phyloP scores from a whole-genome alignment of 148 eudicot genomes.

The Vaccinium corymbosum region DNA sequence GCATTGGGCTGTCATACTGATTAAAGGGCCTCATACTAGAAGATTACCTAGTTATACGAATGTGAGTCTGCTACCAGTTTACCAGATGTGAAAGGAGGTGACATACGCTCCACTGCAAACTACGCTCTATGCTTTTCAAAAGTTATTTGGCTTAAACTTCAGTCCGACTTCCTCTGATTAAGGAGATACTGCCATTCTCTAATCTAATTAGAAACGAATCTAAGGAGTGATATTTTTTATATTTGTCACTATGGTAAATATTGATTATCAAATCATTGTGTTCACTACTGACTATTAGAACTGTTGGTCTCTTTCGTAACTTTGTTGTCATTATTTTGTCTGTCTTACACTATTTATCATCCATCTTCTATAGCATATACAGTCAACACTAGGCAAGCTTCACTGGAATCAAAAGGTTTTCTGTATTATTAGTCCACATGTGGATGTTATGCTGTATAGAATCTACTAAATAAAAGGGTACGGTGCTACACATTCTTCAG shows the following conservation, averaged over 20 bases:
- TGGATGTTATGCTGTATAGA: not conserved
- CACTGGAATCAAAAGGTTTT: not conserved
- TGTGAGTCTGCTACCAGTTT: not conserved
- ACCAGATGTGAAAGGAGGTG: not conserved
- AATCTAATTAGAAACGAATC: not conserved
- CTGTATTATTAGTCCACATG: not conserved
- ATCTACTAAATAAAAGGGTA: not conserved
- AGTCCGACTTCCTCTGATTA: not conserved
- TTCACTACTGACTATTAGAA: not conserved
- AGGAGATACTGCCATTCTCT: not conserved
- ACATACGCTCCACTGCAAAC: not conserved
- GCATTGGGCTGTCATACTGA: not conserved
- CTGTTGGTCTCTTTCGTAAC: not conserved
- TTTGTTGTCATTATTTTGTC: not conserved
- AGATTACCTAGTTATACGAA: not conserved
- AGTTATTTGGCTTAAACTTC: not conserved
- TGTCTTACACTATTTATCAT: too few species aligned
- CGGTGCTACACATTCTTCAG: not conserved
- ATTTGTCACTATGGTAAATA: too few species aligned
- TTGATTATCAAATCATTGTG: too few species aligned
- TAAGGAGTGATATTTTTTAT: too few species aligned
- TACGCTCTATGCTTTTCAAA: not conserved
- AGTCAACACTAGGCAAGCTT: not conserved
- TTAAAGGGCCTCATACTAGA: not conserved
- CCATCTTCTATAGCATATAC: too few species aligned